Percentiles rank a stretch among this genome's conserved stretches.
phyloP scores from a whole-genome alignment of 768 basidiomycete species.

The Pulveroboletus sp. region DNA sequence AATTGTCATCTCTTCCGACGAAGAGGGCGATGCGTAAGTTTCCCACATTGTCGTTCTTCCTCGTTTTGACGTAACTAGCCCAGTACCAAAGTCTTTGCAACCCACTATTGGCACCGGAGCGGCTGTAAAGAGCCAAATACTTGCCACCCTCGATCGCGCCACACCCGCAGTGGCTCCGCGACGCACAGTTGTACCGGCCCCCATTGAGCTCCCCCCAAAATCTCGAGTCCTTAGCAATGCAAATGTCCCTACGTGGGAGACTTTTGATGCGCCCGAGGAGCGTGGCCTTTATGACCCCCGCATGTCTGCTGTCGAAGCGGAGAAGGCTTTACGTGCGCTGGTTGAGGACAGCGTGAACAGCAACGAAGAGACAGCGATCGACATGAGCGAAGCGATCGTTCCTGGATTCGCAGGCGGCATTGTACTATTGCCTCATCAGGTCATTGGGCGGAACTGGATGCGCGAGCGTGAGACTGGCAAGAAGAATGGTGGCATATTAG shows the following conservation, averaged over 20 bases:
- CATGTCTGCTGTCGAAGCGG: conserved; percentile 58
- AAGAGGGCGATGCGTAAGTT: conserved; percentile 19
- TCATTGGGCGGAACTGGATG: conserved; percentile 89
- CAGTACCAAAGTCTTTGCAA: conserved; percentile 1
- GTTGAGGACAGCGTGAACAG: conserved; percentile 61
- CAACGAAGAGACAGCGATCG: conserved; percentile 47
- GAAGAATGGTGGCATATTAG: conserved; percentile 82
- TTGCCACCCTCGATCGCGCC: conserved; percentile 26
- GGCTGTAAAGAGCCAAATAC: conserved; percentile 13
- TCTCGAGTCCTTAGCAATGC: conserved; percentile 14
- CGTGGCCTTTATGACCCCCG: conserved; percentile 26
- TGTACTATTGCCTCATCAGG: conserved; percentile 80
- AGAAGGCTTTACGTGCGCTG: conserved; percentile 74
- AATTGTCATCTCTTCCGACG: conserved; percentile 33
- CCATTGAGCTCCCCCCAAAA: conserved; percentile 28
- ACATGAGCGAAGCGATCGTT: conserved; percentile 68
- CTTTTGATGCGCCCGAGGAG: conserved; percentile 29
- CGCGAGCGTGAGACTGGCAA: conserved; percentile 74
- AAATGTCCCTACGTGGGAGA: conserved; percentile 24
- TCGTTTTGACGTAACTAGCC: conserved; percentile 9
- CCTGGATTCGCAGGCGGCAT: conserved; percentile 74
- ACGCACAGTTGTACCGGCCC: conserved; percentile 29
- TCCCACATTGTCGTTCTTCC: not conserved
- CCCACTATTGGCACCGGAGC: not conserved
- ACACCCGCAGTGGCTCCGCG: conserved; percentile 9